Conservation (phyloP, 768 basidiomycete genomes). For the Lanmaoa rubissima region DNA sequence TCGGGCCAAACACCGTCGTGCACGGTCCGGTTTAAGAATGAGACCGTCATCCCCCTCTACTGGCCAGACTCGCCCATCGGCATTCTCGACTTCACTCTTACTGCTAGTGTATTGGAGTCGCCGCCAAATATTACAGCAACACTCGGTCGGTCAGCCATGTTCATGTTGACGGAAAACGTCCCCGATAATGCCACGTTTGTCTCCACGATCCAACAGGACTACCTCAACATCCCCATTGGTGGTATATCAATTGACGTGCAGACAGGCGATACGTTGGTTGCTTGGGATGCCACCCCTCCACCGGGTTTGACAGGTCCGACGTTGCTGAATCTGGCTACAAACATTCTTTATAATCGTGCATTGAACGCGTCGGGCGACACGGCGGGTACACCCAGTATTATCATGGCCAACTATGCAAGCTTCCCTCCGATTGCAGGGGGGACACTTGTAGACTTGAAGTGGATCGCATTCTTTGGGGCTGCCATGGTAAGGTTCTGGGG, state of each 20-base stretch:
- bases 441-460: conserved; percentile 63
- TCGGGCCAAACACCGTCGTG: conserved; percentile 52
- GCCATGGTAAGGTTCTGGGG: conserved; percentile 51
- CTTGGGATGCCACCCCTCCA: conserved; percentile 66
- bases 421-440: conserved; percentile 58
- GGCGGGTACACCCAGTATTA: conserved; percentile 44
- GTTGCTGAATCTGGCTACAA: conserved; percentile 66
- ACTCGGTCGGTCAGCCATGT: conserved; percentile 42
- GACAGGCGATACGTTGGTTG: conserved; percentile 53
- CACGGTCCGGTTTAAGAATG: conserved; percentile 35
- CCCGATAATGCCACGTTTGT: conserved; percentile 61
- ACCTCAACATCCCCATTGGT: conserved; percentile 56
- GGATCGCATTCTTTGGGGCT: conserved; percentile 73
- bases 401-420: conserved; percentile 52
- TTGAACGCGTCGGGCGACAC: conserved; percentile 49
- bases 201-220: conserved; percentile 47
- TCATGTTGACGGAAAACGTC: conserved; percentile 42
- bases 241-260: conserved; percentile 62
- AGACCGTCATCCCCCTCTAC: conserved; percentile 48
- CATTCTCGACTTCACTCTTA: conserved; percentile 28
- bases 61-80: conserved; percentile 48
- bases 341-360: conserved; percentile 63
- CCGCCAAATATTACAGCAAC: conserved; percentile 52
- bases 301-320: conserved; percentile 57
- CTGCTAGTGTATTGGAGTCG: conserved; percentile 44